Evolutionary conservation across 176 grass and related monocot genomes (phyloP), one percentile per base, ranked within the genome.

Genomic region (Dactylis glomerata): DNA sequence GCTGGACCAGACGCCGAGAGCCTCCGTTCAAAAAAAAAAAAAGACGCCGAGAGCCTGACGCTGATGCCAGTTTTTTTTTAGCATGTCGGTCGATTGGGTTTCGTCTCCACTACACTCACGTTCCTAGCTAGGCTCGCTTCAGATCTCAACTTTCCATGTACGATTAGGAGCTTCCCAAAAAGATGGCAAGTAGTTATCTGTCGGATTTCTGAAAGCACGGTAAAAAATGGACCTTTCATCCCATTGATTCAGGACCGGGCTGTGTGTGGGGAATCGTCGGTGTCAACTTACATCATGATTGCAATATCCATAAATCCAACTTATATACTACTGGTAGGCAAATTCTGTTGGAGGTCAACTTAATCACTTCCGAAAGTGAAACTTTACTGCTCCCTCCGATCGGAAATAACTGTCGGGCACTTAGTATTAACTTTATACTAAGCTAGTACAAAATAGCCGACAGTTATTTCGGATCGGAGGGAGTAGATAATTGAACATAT

Each of bases 41-140:
- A n/a, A 82, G 44, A 73, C 71, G 44, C 16, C 65, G 87, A 85
- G 41, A 71, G 77, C 31, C 26, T 80, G 87, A 84, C 64, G 82
- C 45, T 14, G 77, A 89, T 69, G 31, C 61, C 59, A 82, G 13
- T 49, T 66, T 76, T 7, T 31, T 50, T 57, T 14, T 54, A 41
- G 23, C 45, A 22, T 26, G 5, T 24, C 34, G 14, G 5, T 24
- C 34, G 14, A 4, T 58, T 37, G 16, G 13, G 17, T 54, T 44
- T 65, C 81, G 79, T 22, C 10, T 19, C 52, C 49, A 51, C 51
- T 61, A 14, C 12, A 31, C 57, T 61, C 23, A 26, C n/a, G n/a
- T n/a, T n/a, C n/a, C n/a, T n/a, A n/a, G n/a, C n/a, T n/a, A n/a
- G n/a, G n/a, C n/a, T n/a, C 2, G 46, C 67, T 37, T 52, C 78